Evolutionary conservation across 345 rosid genomes (phyloP), one percentile per base, ranked within the genome.

Genomic region (Citrus mangshanensis): DNA sequence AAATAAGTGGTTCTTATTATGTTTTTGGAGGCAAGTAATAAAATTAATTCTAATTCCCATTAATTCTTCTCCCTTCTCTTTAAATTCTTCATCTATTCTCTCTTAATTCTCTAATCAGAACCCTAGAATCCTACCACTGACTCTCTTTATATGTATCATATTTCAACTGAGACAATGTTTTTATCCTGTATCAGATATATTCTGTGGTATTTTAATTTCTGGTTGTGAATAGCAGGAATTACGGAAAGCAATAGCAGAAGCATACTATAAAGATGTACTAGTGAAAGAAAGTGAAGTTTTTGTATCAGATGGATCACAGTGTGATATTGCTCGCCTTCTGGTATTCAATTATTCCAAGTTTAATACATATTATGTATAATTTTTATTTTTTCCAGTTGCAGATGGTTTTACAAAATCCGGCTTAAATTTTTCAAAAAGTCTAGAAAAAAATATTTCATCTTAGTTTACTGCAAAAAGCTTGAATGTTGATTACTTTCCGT

Each of bases 301-400:
- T 69, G 78, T 88, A 51, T 88, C 91, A 7, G 91, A 88, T 67
- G 91, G 91, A 27, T 85, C 91, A 49, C 91, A 88, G 25, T 73
- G 86, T 55, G 89, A 88, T 77, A 84, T 88, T 69, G 78, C 85
- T 73, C 89, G 91, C 62, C 80, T 88, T 49, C 89, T 83, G 89
- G 91, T 88, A 65, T 19, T 14, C 34, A 14, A 10, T 28, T 22
- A 68, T 32, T 72, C 24, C 24, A 73, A 32, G 55, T 32, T 73
- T 60, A 7, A 25, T 70, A 5, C 22, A 10, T 78, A 37, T 24
- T 60, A 59, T 51, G 60, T 40, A 5, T 37, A 51, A 49, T 27
- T 30, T 51, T 3, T 54, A 42, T 64, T 55, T 25, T 25, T 55
- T 10, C 16, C 28, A 49, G 38, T 8, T 18, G 62, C 72, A 9